phyloP scores from a whole-genome alignment of 2,329 filamentous ascomycete species.

The Thermomyces lanuginosus region DNA sequence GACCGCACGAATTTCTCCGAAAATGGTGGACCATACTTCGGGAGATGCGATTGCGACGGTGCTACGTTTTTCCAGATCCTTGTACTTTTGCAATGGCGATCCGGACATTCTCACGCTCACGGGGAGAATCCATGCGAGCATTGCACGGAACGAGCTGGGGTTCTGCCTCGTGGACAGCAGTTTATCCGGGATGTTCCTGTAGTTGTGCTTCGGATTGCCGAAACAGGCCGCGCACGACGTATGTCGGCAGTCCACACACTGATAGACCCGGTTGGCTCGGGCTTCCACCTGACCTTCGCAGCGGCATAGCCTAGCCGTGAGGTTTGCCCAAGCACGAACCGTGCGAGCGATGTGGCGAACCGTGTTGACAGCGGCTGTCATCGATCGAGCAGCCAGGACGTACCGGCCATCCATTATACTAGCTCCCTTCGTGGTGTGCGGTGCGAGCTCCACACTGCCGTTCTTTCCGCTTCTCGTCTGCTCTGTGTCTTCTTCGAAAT shows the following conservation, averaged over 20 bases:
- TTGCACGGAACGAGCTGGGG: constrained; percentile 30
- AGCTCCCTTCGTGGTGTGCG: too few species aligned
- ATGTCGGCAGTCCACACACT: constrained; percentile 38
- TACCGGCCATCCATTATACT: too few species aligned
- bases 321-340: too few species aligned
- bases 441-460: too few species aligned
- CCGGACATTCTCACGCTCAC: constrained; percentile 23
- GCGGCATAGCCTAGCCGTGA: constrained; percentile 33
- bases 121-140: constrained; percentile 28
- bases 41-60: too few species aligned
- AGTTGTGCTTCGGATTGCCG: constrained; percentile 38
- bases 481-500: constrained; percentile 6
- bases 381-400: constrained; percentile 6
- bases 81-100: constrained; percentile 12
- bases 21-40: constrained; percentile 20
- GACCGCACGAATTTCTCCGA: constrained; percentile 15
- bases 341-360: constrained; percentile 6
- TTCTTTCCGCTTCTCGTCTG: too few species aligned
- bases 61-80: constrained; percentile 9
- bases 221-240: constrained; percentile 39
- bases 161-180: constrained; percentile 14
- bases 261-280: constrained; percentile 24
- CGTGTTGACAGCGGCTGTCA: constrained; percentile 5
- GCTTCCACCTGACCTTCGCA: constrained; percentile 38
- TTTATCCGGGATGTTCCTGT: constrained; percentile 12